A percentile compares a stretch with the other conserved stretches of the same genome.
phyloP scores from a whole-genome alignment of 2,329 filamentous ascomycete genomes.

The Teratosphaeria viscida region DNA sequence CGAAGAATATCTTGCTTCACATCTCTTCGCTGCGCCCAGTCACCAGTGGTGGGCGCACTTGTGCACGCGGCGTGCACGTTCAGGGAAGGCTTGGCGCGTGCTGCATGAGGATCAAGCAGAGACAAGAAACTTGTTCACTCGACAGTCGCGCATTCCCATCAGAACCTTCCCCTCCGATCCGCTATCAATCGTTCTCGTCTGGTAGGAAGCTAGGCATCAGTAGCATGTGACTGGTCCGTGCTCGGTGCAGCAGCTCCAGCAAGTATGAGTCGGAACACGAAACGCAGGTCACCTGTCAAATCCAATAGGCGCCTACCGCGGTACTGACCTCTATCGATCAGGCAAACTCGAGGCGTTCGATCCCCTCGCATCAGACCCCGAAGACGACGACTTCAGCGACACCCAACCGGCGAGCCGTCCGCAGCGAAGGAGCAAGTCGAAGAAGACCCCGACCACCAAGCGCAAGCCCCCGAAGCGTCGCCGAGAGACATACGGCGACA shows the following conservation, averaged over 20 bases:
- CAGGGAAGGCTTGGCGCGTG: background rate
- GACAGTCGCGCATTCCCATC: background rate
- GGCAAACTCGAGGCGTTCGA: conserved; percentile 18
- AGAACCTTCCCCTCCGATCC: background rate
- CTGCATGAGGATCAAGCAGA: background rate
- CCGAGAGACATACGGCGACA: conserved; percentile 28
- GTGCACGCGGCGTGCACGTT: background rate
- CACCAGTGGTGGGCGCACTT: background rate
- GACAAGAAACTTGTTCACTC: background rate
- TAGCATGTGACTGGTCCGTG: background rate
- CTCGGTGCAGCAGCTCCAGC: background rate
- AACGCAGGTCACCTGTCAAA: background rate
- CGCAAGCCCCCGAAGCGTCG: conserved; percentile 22
- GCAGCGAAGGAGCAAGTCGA: conserved; percentile 9
- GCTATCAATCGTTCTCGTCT: no score
- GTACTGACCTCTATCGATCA: background rate
- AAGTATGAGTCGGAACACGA: background rate
- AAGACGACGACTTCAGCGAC: conserved; percentile 28
- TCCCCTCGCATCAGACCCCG: conserved; percentile 26
- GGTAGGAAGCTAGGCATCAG: background rate
- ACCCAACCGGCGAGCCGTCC: conserved; percentile 9
- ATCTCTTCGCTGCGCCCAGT: background rate
- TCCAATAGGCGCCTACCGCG: background rate
- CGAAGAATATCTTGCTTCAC: background rate
- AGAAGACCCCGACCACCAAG: conserved; percentile 15